Conservation (phyloP, 495 filamentous ascomycete genomes). For the Penicillium turbatum region DNA sequence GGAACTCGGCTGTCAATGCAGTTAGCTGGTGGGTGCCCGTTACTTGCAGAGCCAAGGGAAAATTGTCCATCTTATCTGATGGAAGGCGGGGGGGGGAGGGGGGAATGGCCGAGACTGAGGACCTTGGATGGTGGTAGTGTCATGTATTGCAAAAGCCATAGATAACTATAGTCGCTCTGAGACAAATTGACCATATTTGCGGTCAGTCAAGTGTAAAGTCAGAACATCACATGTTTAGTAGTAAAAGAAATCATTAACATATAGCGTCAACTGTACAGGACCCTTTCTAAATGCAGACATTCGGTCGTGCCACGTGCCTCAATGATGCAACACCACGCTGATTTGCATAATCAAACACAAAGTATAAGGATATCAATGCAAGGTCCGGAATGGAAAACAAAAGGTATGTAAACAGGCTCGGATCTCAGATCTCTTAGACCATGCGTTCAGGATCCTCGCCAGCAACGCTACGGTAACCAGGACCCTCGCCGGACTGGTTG, state of each 20-base stretch:
- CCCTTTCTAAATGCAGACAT: constrained; percentile 18
- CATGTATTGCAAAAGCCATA: not conserved
- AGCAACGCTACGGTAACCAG: constrained; percentile 39
- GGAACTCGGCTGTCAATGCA: not conserved
- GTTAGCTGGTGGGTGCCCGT: not conserved
- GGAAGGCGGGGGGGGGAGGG: not conserved
- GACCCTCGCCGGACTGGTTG: constrained; percentile 16
- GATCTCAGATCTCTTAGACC: constrained; percentile 18
- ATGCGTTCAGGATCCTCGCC: constrained; percentile 35
- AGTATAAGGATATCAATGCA: constrained; percentile 5
- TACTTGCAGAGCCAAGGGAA: constrained; percentile 4
- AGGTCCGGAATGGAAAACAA: not conserved
- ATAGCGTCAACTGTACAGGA: constrained; percentile 25
- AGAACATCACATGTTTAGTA: not conserved
- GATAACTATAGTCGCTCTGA: not conserved
- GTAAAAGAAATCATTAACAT: constrained; percentile 16
- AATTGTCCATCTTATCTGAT: constrained; percentile 5
- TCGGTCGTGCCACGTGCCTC: constrained; percentile 15
- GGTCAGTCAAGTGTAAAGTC: not conserved
- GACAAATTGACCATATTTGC: not conserved
- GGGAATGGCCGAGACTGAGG: not conserved
- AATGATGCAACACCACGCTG: constrained; percentile 24
- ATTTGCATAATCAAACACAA: constrained; percentile 13
- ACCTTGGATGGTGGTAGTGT: not conserved
- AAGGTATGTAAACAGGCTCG: not conserved